phyloP scores from a whole-genome alignment of 2,329 filamentous ascomycete genomes.

The Sclerotinia nivalis region DNA sequence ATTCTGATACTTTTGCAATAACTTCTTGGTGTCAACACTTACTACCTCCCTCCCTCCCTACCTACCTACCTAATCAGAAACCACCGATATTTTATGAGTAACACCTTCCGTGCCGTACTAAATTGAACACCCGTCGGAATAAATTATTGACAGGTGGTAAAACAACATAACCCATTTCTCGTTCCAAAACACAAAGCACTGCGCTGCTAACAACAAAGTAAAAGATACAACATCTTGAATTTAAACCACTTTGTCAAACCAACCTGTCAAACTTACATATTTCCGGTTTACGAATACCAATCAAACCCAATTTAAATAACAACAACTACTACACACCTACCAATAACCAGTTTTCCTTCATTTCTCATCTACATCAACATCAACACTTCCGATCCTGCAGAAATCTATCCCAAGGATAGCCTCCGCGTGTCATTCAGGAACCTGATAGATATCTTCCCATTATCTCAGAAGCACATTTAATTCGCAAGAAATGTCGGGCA shows the following conservation, averaged over 20 bases:
- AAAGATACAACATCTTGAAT: constrained; percentile 11
- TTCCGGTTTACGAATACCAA: constrained; percentile 1
- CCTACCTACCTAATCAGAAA: not conserved
- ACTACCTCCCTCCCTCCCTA: not conserved
- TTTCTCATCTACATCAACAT: not conserved
- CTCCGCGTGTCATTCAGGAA: not conserved
- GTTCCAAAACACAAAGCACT: constrained; percentile 5
- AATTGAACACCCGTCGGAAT: constrained; percentile 2
- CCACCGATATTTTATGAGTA: not conserved
- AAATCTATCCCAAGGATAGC: constrained; percentile 11
- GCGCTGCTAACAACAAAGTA: not conserved
- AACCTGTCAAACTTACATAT: constrained; percentile 20
- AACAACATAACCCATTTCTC: constrained; percentile 3
- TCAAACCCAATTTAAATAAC: not conserved
- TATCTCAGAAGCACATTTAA: not conserved
- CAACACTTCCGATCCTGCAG: constrained; percentile 17
- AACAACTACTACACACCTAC: constrained; percentile 2
- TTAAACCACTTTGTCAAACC: constrained; percentile 11
- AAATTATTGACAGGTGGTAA: constrained; percentile 12
- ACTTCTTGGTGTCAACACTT: not conserved
- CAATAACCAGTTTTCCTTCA: constrained; percentile 15
- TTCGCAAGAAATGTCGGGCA: constrained; percentile 55
- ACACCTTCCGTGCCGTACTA: not conserved
- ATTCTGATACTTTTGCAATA: not conserved
- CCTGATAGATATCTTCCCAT: constrained; percentile 10